Evolutionary conservation across 345 rosid genomes (phyloP), one percentile per base, ranked within the genome.

Genomic region (Viola odorata): DNA sequence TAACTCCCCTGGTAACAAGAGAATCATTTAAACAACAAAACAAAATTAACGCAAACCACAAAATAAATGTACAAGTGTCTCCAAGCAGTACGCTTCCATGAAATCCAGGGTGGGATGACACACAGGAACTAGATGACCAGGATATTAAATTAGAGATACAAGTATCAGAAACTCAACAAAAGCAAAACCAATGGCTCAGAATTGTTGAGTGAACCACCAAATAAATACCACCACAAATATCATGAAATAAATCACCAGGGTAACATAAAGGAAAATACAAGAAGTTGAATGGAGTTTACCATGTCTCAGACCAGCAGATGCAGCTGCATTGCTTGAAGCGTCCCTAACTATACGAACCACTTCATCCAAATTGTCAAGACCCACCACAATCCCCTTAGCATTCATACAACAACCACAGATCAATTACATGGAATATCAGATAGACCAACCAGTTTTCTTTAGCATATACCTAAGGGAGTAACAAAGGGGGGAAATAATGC

Each of bases 341-440:
- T 70, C 79, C 77, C 65, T 85, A 63, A 89, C 78, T 50, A 84
- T 76, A 12, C 60, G 73, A 68, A 89, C 88, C 49, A 92, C 87
- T 48, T 70, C 75, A 69, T 89, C 95, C 74, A 87, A 63, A 72
- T 87, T 89, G 71, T 89, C 90, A 54, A 92, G 98, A 51, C 88
- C 98, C 57, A 74, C 75, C 69, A 83, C 79, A 74, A 92, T 84
- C 59, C 97, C 98, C 98, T 92, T 60, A 13, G 49, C 12, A 45
- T 39, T 70, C 37, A 67, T 11, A 47, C 36, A 69, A 53, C 59
- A 63, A 50, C 47, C 3, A 47, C 13, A 55, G 36, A 47, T 11
- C 37, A 45, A 47, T 36, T 3, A n/a, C n/a, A 56, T n/a, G 53
- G 12, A 55, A 42, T 12, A 8, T 32, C 52, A 58, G 41, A 41